phyloP scores from a whole-genome alignment of 306 rosid species.

The Hippophae rhamnoides region DNA sequence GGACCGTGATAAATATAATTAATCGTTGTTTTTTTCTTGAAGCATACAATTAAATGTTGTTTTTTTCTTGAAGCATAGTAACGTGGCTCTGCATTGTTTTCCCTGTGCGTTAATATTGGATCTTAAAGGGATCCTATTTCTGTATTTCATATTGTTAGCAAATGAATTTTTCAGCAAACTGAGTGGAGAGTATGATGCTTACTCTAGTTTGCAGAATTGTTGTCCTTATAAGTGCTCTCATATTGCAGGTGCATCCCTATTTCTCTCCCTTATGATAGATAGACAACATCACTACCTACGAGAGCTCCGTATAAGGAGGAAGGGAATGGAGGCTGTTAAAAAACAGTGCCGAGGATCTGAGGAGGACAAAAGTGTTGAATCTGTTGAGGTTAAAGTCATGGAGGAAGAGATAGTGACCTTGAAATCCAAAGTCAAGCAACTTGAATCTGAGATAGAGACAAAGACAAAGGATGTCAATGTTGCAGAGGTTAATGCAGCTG shows the following conservation, averaged over 20 bases:
- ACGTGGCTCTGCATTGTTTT: no score
- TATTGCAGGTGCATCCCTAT: conserved; percentile 62
- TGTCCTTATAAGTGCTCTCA: not conserved
- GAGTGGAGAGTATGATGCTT: no score
- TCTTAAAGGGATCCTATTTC: no score
- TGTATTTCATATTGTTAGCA: no score
- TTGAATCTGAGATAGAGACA: conserved; percentile 55
- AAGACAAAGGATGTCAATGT: conserved; percentile 44
- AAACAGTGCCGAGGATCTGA: conserved; percentile 56
- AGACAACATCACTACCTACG: conserved; percentile 80
- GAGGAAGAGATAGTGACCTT: conserved; percentile 44
- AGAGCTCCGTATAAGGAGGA: conserved; percentile 74
- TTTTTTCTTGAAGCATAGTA: no score
- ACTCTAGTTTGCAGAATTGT: no score
- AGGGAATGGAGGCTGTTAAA: conserved; percentile 73
- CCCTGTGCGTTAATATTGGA: no score
- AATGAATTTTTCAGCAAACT: no score
- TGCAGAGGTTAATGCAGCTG: conserved; percentile 64
- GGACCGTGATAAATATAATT: no score
- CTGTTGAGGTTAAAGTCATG: conserved; percentile 43
- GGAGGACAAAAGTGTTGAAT: conserved; percentile 36
- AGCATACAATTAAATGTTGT: no score
- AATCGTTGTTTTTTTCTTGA: no score
- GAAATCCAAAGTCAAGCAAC: conserved; percentile 33
- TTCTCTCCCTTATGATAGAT: conserved; percentile 79